Evolutionary conservation across 2,329 filamentous ascomycete genomes (phyloP).

Genomic region (Sporothrix brunneoviolacea): DNA sequence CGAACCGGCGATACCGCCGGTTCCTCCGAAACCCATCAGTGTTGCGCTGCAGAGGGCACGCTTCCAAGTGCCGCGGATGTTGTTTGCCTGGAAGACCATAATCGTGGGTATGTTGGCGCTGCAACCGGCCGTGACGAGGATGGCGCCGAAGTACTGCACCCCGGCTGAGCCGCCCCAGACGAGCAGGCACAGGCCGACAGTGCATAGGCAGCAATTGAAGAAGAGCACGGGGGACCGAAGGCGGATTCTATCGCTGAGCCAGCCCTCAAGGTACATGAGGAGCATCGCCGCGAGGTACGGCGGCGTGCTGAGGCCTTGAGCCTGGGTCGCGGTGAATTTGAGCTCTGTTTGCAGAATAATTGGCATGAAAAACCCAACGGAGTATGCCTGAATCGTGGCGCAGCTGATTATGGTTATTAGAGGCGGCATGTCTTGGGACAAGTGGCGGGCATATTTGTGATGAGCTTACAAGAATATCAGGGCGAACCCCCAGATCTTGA

Average conservation of each 20-base stretch:
- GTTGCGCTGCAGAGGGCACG: background rate
- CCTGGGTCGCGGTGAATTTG: background rate
- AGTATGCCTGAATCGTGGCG: background rate
- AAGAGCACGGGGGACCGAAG: background rate
- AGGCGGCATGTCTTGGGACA: too few relatives aligned
- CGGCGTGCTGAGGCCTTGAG: background rate
- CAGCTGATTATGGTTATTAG: background rate
- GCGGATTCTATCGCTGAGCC: background rate
- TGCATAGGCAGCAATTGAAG: background rate
- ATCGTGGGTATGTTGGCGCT: background rate
- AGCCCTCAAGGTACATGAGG: background rate
- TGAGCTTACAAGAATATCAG: background rate
- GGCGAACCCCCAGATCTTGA: background rate
- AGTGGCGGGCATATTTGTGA: too few relatives aligned
- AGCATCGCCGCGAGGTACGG: constrained; percentile 1
- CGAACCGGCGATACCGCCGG: background rate
- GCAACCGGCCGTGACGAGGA: background rate
- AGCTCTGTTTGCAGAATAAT: background rate
- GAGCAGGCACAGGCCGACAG: background rate
- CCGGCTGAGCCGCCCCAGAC: background rate
- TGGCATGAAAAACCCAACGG: background rate
- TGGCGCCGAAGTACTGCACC: constrained; percentile 1
- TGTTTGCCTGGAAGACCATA: constrained; percentile 5
- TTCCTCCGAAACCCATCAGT: background rate
- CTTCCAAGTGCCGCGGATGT: background rate